Evolutionary conservation across 352 stramenopile species (phyloP), one percentile per base, ranked within the genome.

Genomic region (Phytophthora nicotianae): DNA sequence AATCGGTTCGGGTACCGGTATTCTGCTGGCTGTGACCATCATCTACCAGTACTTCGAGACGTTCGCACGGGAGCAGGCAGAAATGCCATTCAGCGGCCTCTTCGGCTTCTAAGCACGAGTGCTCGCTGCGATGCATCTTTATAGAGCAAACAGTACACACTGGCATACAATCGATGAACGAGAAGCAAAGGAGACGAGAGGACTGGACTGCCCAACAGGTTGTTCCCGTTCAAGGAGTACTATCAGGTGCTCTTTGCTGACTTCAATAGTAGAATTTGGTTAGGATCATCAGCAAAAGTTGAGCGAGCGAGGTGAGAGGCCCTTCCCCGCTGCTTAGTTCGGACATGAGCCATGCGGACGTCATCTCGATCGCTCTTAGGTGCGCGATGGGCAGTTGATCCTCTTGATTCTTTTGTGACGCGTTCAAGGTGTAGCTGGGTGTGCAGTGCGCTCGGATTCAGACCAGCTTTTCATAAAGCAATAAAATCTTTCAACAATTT

Each of bases 41-140:
- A 99, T 99, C 79, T 99, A 99, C 88, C 92, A 98, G 79, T 99
- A 99, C 81, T 99, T 98, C 70, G 97, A 99, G 88, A 97, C 95
- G 40, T 98, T 99, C 54, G 88, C 95, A 51, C 97, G 97, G 71
- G 96, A 99, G 74, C 83, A 95, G 61, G 82, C 86, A 7, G 86
- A 95, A 61, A 80, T 95, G 53, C 86, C 86, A 49, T 65, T 95
- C 40, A 81, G 79, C 50, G 79, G 81, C 40, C 69, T 95, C 46
- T 95, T 95, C 61, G 86, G 86, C 66, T 93, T 95, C 72, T 93
- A 92, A 89, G 70, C 38, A 10, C 5, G 21, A 46, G 37, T 46
- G 35, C 16, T 57, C 21, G 45, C n/a, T 75, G 47, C 47, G 20
- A 58, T 60, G 40, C 32, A 66, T 55, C 33, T 56, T 43, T 29